Conservation (phyloP, 345 rosid species). For the Cardamine resedifolia region DNA sequence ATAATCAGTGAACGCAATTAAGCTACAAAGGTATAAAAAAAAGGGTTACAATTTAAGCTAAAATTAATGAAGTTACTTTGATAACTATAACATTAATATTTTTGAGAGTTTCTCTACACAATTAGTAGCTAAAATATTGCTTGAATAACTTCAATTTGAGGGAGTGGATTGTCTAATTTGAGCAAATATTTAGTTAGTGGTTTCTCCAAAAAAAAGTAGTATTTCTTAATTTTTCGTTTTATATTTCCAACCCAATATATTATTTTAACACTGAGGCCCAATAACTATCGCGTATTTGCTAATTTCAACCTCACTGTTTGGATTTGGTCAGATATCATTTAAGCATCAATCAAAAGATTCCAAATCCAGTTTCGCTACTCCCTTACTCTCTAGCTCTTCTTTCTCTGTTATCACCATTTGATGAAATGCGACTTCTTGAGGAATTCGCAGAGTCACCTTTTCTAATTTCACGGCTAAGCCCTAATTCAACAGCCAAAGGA, state of each 20-base stretch:
- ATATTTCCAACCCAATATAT: background rate
- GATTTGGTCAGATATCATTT: background rate
- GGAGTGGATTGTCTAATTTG: background rate
- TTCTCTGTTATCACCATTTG: conserved; percentile 6
- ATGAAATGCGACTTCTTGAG: conserved; percentile 36
- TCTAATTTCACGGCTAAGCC: conserved; percentile 41
- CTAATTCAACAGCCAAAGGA: conserved; percentile 32
- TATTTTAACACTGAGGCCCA: background rate
- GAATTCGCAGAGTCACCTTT: conserved; percentile 36
- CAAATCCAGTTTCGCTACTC: conserved; percentile 11
- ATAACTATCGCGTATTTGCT: background rate
- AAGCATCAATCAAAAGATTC: background rate
- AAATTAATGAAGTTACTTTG: background rate
- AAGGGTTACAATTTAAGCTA: background rate
- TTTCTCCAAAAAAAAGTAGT: background rate
- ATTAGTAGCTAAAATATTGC: background rate
- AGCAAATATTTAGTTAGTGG: background rate
- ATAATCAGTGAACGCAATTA: background rate
- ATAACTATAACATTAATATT: background rate
- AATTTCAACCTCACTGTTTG: background rate
- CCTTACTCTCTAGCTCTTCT: background rate
- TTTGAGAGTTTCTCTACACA: background rate
- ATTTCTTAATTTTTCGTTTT: background rate
- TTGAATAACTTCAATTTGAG: background rate
- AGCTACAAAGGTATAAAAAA: background rate